A percentile compares a stretch with the other conserved stretches of the same genome.
Conservation (phyloP, 2,329 filamentous ascomycete species). For the Claviceps sp. region DNA sequence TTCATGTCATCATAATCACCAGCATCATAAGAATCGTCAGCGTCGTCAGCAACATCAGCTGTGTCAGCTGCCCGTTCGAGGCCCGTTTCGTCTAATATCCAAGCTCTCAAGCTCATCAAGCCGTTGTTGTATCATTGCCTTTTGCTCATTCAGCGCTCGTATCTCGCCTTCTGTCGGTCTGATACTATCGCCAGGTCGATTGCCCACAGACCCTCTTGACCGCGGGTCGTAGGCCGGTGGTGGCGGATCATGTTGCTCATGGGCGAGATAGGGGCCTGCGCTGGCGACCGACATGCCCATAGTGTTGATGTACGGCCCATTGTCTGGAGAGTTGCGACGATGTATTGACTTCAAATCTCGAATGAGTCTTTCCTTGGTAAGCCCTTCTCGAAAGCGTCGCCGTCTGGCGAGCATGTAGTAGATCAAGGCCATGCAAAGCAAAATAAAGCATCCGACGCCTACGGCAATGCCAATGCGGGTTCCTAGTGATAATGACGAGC, state of each 20-base stretch:
- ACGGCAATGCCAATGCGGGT: conserved; percentile 24
- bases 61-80: background rate
- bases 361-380: conserved; percentile 7
- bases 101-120: conserved; percentile 19
- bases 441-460: conserved; percentile 16
- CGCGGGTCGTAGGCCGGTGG: conserved; percentile 19
- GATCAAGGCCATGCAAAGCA: conserved; percentile 15
- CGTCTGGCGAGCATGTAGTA: conserved; percentile 15
- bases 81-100: background rate
- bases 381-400: conserved; percentile 9
- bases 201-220: conserved; percentile 11
- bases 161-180: conserved; percentile 18
- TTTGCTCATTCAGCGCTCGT: conserved; percentile 19
- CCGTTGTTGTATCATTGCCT: conserved; percentile 21
- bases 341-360: conserved; percentile 6
- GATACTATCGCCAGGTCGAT: conserved; percentile 11
- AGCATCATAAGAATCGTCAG: background rate
- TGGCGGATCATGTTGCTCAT: conserved; percentile 13
- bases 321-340: background rate
- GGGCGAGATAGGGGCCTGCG: background rate
- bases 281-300: conserved; percentile 1
- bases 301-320: background rate
- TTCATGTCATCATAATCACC: background rate
- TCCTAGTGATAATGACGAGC: conserved; percentile 14
- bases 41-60: background rate